Evolutionary conservation across 352 stramenopile genomes (phyloP).

Genomic region (Pythium insidiosum): DNA sequence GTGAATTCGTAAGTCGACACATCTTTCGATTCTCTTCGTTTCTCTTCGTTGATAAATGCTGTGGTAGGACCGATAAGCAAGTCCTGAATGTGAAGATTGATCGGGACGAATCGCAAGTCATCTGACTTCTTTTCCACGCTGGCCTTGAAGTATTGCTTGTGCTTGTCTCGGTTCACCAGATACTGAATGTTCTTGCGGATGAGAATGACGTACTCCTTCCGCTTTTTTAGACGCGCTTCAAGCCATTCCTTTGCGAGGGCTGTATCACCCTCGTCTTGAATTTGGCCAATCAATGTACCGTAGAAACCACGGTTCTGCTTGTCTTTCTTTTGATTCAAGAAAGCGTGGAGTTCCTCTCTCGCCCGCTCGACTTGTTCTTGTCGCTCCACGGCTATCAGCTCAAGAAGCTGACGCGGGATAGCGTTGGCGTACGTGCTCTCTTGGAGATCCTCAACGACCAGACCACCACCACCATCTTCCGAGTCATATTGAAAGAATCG

Average conservation of each 20-base stretch:
- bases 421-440: slow-evolving; percentile 70
- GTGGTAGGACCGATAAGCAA: slow-evolving; percentile 75
- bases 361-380: slow-evolving; percentile 77
- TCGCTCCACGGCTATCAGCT: slow-evolving; percentile 67
- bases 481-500: slow-evolving; percentile 86
- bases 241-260: slow-evolving; percentile 73
- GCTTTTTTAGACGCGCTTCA: slow-evolving; percentile 63
- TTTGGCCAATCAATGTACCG: slow-evolving; percentile 79
- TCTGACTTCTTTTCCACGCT: slow-evolving; percentile 82
- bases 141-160: slow-evolving; percentile 87
- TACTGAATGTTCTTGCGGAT: slow-evolving; percentile 82
- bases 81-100: slow-evolving; percentile 86
- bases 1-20: slow-evolving; percentile 82
- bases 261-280: slow-evolving; percentile 79
- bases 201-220: slow-evolving; percentile 77
- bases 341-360: slow-evolving; percentile 64
- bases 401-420: slow-evolving; percentile 77
- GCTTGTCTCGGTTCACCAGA: slow-evolving; percentile 79
- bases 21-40: slow-evolving; percentile 65
- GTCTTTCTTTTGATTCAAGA: slow-evolving; percentile 83
- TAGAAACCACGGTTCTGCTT: slow-evolving; percentile 81
- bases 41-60: slow-evolving; percentile 81
- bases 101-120: slow-evolving; percentile 77
- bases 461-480: slow-evolving; percentile 62
- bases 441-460: slow-evolving; percentile 81